Conservation (phyloP, 2,329 filamentous ascomycete genomes). For the Hirsutella minnesotensis region DNA sequence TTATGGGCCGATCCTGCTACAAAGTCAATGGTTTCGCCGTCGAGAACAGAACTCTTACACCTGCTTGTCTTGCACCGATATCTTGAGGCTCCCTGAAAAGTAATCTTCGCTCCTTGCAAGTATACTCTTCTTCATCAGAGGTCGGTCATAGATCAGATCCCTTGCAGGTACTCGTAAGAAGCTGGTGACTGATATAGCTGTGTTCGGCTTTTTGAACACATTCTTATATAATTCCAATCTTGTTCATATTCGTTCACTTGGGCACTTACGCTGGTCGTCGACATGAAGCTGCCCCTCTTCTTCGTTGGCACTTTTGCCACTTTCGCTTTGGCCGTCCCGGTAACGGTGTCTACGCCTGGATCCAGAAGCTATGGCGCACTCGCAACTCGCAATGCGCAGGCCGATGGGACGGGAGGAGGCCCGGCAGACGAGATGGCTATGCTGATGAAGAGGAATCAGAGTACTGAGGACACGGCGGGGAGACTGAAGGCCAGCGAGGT, state of each 20-base stretch:
- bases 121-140: neutral
- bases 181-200: constrained; percentile 2
- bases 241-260: neutral
- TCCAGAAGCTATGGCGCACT: constrained; percentile 16
- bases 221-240: neutral
- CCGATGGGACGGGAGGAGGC: too few species aligned
- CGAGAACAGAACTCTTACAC: too few species aligned
- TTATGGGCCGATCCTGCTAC: too few species aligned
- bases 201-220: neutral
- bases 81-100: too few species aligned
- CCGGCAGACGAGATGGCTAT: too few species aligned
- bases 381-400: neutral
- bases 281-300: constrained; percentile 36
- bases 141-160: neutral
- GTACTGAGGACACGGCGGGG: too few species aligned
- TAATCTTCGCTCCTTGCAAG: too few species aligned
- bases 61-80: too few species aligned
- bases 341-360: constrained; percentile 12
- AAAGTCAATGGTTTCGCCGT: too few species aligned
- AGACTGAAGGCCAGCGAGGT: too few species aligned
- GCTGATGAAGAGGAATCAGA: too few species aligned
- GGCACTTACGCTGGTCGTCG: neutral
- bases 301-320: constrained; percentile 32
- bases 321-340: constrained; percentile 30
- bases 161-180: neutral